Evolutionary conservation across 257 asterid genomes (phyloP), one percentile per base, ranked within the genome.

Genomic region (Salvia rosmarinus): DNA sequence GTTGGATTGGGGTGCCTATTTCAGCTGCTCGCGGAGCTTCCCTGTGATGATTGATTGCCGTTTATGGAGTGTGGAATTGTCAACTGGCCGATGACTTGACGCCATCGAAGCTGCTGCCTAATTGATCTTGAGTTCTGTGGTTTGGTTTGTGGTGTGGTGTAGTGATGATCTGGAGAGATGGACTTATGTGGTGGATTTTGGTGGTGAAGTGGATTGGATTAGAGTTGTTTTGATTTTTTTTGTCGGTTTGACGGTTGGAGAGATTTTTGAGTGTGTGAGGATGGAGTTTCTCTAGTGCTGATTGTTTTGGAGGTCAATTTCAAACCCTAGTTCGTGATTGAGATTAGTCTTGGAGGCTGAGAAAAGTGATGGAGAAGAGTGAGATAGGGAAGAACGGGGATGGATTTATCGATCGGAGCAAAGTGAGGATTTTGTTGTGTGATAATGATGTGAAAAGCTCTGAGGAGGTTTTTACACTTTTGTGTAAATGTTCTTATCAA

Each of bases 401-500:
- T 68, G 98, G 91, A 75, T 92, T 90, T 65, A 90, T 92, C 12
- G 98, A 92, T 82, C 82, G 96, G 89, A 90, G 96, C 73, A 88
- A 87, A 78, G 95, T 92, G 75, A 84, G 96, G 85, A 92, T 92
- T 80, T 80, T 92, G 87, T 82, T 92, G 67, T 92, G 96, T 64
- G 96, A 92, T 78, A 90, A 85, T 64, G 98, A 90, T 87, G 82
- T 80, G 65, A 88, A 82, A 63, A 90, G 96, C 71, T 85, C 91
- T 0, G 85, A 82, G 79, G 96, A 92, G 80, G 89, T 83, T 52
- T 59, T 87, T 67, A 83, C 87, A 28, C 96, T 92, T 73, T 59
- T 92, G 82, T 90, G 92, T 72, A 85, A 80, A 82, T 92, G 98
- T 76, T 90, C 96, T 46, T 92, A 92, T 79, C 97, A 90, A 92